Conservation (phyloP, 2,329 filamentous ascomycete species). For the Dactylellina parvicollis region DNA sequence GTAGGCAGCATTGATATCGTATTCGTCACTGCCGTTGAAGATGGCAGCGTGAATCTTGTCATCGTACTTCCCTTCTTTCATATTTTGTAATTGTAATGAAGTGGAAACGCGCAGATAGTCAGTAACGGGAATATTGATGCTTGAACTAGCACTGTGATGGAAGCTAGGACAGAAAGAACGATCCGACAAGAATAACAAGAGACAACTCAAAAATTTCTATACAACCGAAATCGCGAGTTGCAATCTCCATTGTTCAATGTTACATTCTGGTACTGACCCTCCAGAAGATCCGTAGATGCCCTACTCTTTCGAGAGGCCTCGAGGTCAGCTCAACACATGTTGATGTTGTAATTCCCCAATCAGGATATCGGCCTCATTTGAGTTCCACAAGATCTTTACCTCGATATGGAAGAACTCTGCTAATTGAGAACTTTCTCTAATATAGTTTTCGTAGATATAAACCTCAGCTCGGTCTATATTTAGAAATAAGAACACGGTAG, state of each 20-base stretch:
- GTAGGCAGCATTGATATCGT: slow-evolving; percentile 30
- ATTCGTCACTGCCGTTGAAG: slow-evolving; percentile 18
- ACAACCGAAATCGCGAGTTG: too few relatives aligned
- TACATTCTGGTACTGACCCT: too few relatives aligned
- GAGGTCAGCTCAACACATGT: slow-evolving; percentile 15
- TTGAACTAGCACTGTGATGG: too few relatives aligned
- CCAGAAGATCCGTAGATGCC: background rate
- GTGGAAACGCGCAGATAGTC: background rate
- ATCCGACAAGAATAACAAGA: too few relatives aligned
- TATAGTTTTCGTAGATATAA: background rate
- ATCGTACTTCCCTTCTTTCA: background rate
- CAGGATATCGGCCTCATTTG: background rate
- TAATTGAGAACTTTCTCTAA: slow-evolving; percentile 13
- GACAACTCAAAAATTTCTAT: too few relatives aligned
- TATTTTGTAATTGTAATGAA: background rate
- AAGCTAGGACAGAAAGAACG: too few relatives aligned
- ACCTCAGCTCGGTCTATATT: background rate
- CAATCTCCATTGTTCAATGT: too few relatives aligned
- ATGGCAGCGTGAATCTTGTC: slow-evolving; percentile 29
- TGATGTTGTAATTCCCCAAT: slow-evolving; percentile 24
- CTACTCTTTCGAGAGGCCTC: background rate
- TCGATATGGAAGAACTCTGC: background rate
- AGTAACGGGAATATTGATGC: too few relatives aligned
- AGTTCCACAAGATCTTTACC: background rate
- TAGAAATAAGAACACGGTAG: background rate